A percentile compares a stretch with the other conserved stretches of the same genome.
Conservation (phyloP, 2,329 filamentous ascomycete genomes). For the Sarocladium kiliense region DNA sequence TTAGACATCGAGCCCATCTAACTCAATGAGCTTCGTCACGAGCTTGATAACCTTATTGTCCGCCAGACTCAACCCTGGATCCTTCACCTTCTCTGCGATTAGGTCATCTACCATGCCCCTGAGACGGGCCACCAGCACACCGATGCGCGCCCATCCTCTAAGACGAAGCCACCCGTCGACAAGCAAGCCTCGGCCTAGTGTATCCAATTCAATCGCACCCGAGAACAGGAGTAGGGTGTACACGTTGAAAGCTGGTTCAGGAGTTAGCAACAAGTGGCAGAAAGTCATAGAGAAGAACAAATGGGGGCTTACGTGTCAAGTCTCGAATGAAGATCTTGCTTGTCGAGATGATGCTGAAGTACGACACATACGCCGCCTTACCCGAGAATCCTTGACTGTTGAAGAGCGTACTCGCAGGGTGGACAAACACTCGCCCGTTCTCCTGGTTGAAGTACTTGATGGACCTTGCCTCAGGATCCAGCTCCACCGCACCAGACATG, state of each 20-base stretch:
- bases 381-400: slow-evolving; percentile 72
- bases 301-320: slow-evolving; percentile 66
- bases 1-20: slow-evolving; percentile 72
- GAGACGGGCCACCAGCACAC: slow-evolving; percentile 78
- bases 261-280: slow-evolving; percentile 8
- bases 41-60: slow-evolving; percentile 66
- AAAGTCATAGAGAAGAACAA: not conserved
- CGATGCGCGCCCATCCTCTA: slow-evolving; percentile 90
- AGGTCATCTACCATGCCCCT: slow-evolving; percentile 82
- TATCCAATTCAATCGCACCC: slow-evolving; percentile 80
- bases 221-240: slow-evolving; percentile 86
- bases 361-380: slow-evolving; percentile 74
- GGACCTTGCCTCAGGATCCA: slow-evolving; percentile 85
- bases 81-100: slow-evolving; percentile 74
- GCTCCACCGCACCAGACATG: slow-evolving; percentile 81
- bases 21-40: slow-evolving; percentile 77
- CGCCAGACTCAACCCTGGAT: slow-evolving; percentile 56
- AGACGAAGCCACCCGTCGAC: slow-evolving; percentile 88
- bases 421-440: slow-evolving; percentile 84
- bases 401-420: slow-evolving; percentile 84
- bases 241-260: slow-evolving; percentile 71
- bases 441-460: slow-evolving; percentile 92
- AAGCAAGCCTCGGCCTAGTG: slow-evolving; percentile 76
- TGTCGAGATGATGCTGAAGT: slow-evolving; percentile 89
- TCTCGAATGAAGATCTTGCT: slow-evolving; percentile 90